These are phyloP conservation scores for Oemleria cerasiformis DNA, from an alignment of 306 rosid genomes.

Conservation along the genomic window DNA sequence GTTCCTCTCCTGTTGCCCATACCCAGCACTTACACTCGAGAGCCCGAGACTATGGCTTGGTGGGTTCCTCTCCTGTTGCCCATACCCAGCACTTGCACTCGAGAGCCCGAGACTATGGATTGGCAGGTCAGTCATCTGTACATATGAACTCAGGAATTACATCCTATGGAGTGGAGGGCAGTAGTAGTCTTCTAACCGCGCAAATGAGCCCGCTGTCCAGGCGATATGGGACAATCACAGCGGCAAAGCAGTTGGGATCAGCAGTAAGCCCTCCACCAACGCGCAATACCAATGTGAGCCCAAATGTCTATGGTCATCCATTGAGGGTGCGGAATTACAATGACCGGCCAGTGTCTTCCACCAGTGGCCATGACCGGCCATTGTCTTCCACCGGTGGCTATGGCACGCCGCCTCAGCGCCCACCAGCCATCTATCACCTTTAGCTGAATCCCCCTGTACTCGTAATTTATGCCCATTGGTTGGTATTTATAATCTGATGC, in stretches of 20 bases:
- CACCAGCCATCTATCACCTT: conserved; percentile 22
- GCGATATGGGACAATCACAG: conserved; percentile 14
- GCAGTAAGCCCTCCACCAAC: background rate
- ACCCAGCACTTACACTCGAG: conserved; percentile 6
- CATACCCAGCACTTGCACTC: conserved; percentile 6
- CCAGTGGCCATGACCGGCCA: conserved; percentile 18
- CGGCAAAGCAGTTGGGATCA: conserved; percentile 24
- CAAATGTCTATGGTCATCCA: conserved; percentile 15
- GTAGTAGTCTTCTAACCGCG: background rate
- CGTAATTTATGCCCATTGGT: background rate
- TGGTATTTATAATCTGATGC: background rate
- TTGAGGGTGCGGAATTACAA: conserved; percentile 6
- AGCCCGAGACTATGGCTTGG: conserved; percentile 14
- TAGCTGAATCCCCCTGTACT: conserved; percentile 6
- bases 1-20: conserved; percentile 18
- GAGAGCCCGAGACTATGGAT: conserved; percentile 15
- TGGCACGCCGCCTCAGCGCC: conserved; percentile 2
- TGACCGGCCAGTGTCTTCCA: conserved; percentile 19
- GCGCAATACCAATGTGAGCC: conserved; percentile 10
- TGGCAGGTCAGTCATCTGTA: background rate
- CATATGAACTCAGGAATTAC: conserved; percentile 9
- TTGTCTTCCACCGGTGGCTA: conserved; percentile 22
- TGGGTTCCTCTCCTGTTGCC: conserved; percentile 16
- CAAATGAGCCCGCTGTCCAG: conserved; percentile 7
- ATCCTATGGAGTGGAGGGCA: conserved; percentile 9